Evolutionary conservation across 2,329 filamentous ascomycete genomes (phyloP).

Genomic region (Botryotinia narcissicola): DNA sequence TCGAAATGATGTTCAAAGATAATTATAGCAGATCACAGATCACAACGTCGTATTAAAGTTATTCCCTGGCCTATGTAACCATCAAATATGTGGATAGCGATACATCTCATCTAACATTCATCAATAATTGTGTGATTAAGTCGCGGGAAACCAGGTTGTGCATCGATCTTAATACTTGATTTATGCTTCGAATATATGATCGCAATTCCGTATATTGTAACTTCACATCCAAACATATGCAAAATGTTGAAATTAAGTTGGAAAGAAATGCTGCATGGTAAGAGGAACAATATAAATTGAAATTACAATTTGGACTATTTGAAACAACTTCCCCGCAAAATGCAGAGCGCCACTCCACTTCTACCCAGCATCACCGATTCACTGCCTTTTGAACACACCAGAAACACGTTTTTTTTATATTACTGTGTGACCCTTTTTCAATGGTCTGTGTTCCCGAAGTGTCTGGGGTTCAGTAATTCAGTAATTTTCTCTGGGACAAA

Average conservation of each 20-base stretch:
- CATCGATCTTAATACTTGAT: constrained; percentile 4
- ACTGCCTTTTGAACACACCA: background rate
- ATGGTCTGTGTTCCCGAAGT: background rate
- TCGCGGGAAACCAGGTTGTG: background rate
- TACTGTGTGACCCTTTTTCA: background rate
- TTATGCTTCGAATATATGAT: background rate
- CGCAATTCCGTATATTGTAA: background rate
- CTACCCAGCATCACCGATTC: background rate
- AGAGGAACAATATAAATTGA: background rate
- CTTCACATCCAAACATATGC: background rate
- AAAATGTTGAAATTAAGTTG: background rate
- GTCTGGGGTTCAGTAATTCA: background rate
- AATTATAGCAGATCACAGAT: background rate
- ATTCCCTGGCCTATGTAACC: background rate
- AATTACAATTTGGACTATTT: constrained; percentile 1
- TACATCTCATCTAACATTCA: background rate
- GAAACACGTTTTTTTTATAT: constrained; percentile 4
- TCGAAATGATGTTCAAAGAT: background rate
- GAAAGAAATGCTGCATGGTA: background rate
- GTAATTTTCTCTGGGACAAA: background rate
- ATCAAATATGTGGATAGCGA: background rate
- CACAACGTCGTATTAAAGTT: constrained; percentile 3
- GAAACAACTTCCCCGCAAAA: constrained; percentile 21
- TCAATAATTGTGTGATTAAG: background rate
- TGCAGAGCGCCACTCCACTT: constrained; percentile 10